phyloP scores from a whole-genome alignment of 202 grass and related monocot genomes.

The Musa balbisiana region DNA sequence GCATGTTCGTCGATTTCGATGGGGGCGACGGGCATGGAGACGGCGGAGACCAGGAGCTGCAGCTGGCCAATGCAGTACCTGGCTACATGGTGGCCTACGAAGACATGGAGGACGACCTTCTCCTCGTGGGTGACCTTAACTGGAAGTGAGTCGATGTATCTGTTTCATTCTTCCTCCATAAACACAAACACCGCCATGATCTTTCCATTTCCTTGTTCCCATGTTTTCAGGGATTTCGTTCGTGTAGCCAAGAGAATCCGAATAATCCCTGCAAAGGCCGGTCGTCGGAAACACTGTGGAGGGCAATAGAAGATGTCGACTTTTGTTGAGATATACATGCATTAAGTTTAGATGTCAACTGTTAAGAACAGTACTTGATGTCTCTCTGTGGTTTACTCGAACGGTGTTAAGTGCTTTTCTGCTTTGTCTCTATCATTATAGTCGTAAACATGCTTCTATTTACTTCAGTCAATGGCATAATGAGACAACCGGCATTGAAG shows the following conservation, averaged over 20 bases:
- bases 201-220: neutral
- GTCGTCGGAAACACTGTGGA: conserved; percentile 28
- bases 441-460: too few relatives aligned
- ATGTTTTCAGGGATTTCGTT: conserved; percentile 58
- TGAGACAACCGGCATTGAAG: too few relatives aligned
- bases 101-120: conserved; percentile 89
- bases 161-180: neutral
- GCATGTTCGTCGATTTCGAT: conserved; percentile 56
- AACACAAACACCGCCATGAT: conserved; percentile 26
- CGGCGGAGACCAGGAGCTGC: conserved; percentile 22
- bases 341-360: too few relatives aligned
- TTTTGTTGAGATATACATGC: too few relatives aligned
- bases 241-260: conserved; percentile 76
- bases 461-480: too few relatives aligned
- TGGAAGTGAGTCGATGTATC: conserved; percentile 55
- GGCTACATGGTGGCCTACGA: conserved; percentile 86
- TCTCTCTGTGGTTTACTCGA: too few relatives aligned
- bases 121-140: conserved; percentile 86
- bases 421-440: too few relatives aligned
- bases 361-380: too few relatives aligned
- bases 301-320: neutral
- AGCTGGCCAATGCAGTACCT: conserved; percentile 72
- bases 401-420: too few relatives aligned
- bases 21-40: neutral
- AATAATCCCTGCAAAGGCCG: conserved; percentile 63